phyloP scores from a whole-genome alignment of 169 alveolate genomes.

The Eimeria tenella region DNA sequence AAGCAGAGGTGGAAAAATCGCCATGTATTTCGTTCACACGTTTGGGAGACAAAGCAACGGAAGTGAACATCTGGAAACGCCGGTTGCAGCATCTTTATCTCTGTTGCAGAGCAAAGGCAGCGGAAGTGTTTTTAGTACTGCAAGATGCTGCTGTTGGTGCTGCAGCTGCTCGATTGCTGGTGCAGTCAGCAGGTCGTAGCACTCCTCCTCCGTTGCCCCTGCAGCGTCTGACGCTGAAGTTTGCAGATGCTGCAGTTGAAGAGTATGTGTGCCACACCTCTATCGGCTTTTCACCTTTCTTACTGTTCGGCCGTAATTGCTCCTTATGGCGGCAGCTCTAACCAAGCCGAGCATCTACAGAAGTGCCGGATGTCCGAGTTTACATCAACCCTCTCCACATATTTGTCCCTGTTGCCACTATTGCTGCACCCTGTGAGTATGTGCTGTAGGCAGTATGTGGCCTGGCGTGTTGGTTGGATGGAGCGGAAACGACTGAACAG shows the following conservation, averaged over 20 bases:
- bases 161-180: constrained; percentile 53
- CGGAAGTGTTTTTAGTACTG: neutral
- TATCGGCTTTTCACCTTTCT: too few species aligned
- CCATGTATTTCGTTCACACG: neutral
- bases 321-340: too few species aligned
- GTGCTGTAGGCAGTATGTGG: constrained; percentile 38
- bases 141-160: constrained; percentile 25
- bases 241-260: constrained; percentile 44
- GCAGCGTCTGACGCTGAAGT: constrained; percentile 33
- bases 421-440: neutral
- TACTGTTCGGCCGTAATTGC: too few species aligned
- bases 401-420: neutral
- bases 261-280: neutral
- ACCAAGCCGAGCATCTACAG: too few species aligned
- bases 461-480: constrained; percentile 63
- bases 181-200: constrained; percentile 49
- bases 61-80: neutral
- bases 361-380: too few species aligned
- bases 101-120: constrained; percentile 45
- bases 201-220: constrained; percentile 50
- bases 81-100: neutral
- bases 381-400: too few species aligned
- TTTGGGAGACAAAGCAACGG: neutral
- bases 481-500: constrained; percentile 11
- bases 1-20: neutral